A percentile compares a stretch with the other conserved stretches of the same genome.
phyloP scores from a whole-genome alignment of 2,329 filamentous ascomycete species.

The Blastomyces silverae region DNA sequence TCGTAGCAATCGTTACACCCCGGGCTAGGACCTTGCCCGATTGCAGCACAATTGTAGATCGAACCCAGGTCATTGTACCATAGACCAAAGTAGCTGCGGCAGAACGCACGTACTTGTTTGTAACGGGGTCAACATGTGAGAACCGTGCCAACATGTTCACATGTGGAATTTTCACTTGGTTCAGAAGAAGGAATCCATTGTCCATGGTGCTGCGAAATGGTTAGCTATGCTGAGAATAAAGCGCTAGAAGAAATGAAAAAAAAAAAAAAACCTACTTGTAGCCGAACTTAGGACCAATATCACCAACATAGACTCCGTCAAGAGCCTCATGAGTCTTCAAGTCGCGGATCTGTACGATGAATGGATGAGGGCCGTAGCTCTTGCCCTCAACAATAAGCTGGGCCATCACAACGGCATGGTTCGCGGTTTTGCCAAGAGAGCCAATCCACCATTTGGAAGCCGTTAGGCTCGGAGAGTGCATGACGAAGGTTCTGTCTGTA shows the following conservation, averaged over 20 bases:
- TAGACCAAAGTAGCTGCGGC: constrained; percentile 63
- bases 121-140: constrained; percentile 60
- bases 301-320: constrained; percentile 64
- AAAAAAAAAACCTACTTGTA: constrained; percentile 49
- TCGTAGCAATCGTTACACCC: constrained; percentile 69
- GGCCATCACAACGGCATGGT: constrained; percentile 71
- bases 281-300: constrained; percentile 74
- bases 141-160: constrained; percentile 67
- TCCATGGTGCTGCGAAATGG: constrained; percentile 57
- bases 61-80: constrained; percentile 69
- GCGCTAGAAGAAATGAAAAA: neutral
- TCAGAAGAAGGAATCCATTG: constrained; percentile 72
- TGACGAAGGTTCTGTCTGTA: constrained; percentile 64
- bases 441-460: constrained; percentile 83
- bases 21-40: constrained; percentile 64
- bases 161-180: constrained; percentile 68
- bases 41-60: constrained; percentile 66
- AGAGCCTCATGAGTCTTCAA: constrained; percentile 62
- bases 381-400: constrained; percentile 65
- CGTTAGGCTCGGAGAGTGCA: constrained; percentile 67
- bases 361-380: constrained; percentile 66
- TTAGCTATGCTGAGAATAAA: constrained; percentile 11
- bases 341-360: constrained; percentile 68
- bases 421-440: constrained; percentile 66
- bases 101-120: constrained; percentile 61